phyloP scores from a whole-genome alignment of 257 asterid species.

The Phtheirospermum japonicum region DNA sequence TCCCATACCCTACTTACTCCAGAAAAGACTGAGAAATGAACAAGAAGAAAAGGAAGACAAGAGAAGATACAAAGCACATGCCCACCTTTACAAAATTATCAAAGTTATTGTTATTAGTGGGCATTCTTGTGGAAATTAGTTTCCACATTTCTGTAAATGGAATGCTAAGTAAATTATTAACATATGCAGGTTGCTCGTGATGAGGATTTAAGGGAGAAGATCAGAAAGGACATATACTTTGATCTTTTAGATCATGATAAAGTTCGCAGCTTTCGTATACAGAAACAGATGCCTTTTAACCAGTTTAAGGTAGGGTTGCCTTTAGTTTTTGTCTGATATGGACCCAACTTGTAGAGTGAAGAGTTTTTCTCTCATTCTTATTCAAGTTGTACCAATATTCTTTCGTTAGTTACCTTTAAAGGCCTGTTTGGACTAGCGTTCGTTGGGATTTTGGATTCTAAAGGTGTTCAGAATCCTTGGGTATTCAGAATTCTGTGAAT shows the following conservation, averaged over 20 bases:
- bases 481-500: no score
- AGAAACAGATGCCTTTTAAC: constrained; percentile 76
- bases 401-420: no score
- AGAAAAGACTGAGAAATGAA: constrained; percentile 94
- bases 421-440: no score
- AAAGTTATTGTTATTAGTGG: constrained; percentile 51
- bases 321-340: background rate
- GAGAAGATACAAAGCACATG: constrained; percentile 89
- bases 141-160: constrained; percentile 22
- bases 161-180: constrained; percentile 26
- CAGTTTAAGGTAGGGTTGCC: constrained; percentile 70
- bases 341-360: background rate
- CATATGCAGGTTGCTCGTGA: constrained; percentile 88
- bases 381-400: no score
- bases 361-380: background rate
- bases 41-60: constrained; percentile 97
- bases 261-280: constrained; percentile 88
- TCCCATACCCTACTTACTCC: constrained; percentile 28
- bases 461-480: no score
- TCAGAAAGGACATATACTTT: constrained; percentile 82
- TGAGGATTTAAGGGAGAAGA: constrained; percentile 85
- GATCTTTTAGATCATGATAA: constrained; percentile 98
- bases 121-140: constrained; percentile 7
- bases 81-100: constrained; percentile 91
- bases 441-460: no score